Base-by-base conservation (phyloP, 352 stramenopile genomes). In the Phytophthora europaea region DNA sequence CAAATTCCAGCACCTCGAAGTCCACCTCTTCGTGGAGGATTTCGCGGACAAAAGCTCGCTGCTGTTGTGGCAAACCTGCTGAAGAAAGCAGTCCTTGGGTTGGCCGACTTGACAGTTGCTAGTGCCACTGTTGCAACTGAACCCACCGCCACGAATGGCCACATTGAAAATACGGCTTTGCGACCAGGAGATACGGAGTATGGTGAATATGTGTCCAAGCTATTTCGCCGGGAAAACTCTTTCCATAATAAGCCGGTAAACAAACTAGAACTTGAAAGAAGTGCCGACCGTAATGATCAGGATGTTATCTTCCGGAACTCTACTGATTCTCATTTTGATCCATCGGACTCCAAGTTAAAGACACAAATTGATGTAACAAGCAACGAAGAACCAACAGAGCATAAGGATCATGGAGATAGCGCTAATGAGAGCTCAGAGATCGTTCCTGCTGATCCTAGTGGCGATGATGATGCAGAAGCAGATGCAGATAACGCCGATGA, bases 181-280 rank as follows among this genome's bases (percentile, higher is more conserved):
- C 68, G 65, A 22, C 58, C 74, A 28, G 81, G 71, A 23, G 79
- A 85, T 53, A 55, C 47, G 6, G 76, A 81, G 10, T 88, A 85
- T 40, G 66, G 76, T 3, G 63, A 75, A 18, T 88, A 82, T 52
- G 69, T 86, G 16, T 64, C 69, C 16, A 66, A 50, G 13, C n/a
- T 82, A 6, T 34, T 81, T 48, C 68, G 66, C 15, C 67, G 62
- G 48, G 80, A 83, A 43, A 63, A 59, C 9, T 73, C 60, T 20
- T 85, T 66, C 28, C 72, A 74, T 58, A 84, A 77, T 43, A 82
- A 83, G 60, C 33, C 56, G 8, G 58, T 79, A 8, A 28, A 62
- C 6, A 55, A 18, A 22, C 45, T 18, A 56, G 15, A 10, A 7
- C 34, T 59, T 6, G 38, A 51, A n/a, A 26, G 10, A 45, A 67